Evolutionary conservation across 2,329 filamentous ascomycete species (phyloP).

Genomic region (Penicillium sclerotigenum): DNA sequence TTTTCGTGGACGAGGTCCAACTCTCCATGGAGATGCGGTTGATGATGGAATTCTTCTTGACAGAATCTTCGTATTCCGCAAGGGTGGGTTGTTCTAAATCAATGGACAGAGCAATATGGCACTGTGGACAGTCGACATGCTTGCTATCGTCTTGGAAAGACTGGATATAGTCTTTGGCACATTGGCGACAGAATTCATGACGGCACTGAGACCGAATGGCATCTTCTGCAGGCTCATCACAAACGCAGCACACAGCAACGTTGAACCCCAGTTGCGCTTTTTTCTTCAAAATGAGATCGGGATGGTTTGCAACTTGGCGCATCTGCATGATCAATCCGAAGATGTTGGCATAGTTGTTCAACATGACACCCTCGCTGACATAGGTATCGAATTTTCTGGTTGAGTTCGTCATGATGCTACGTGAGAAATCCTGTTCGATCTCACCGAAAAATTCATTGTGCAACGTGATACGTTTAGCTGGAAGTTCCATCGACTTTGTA

Average conservation of each 20-base stretch:
- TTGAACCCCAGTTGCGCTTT: conserved; percentile 83
- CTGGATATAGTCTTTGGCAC: conserved; percentile 74
- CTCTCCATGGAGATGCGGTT: conserved; percentile 99
- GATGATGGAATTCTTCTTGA: conserved; percentile 97
- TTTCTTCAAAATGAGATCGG: conserved; percentile 89
- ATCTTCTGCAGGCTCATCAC: conserved; percentile 93
- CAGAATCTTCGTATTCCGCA: conserved; percentile 78
- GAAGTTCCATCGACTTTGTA: conserved; percentile 91
- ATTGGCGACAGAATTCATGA: conserved; percentile 85
- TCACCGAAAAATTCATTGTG: conserved; percentile 96
- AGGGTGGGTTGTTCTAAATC: conserved; percentile 95
- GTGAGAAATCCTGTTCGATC: conserved; percentile 91
- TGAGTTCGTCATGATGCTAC: conserved; percentile 90
- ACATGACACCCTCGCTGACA: conserved; percentile 85
- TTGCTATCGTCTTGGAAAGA: conserved; percentile 64
- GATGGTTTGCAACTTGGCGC: conserved; percentile 95
- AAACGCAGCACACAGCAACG: conserved; percentile 86
- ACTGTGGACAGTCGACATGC: conserved; percentile 71
- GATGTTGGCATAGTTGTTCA: conserved; percentile 98
- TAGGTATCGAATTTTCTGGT: conserved; percentile 92
- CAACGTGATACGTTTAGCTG: conserved; percentile 87
- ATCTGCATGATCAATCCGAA: conserved; percentile 99
- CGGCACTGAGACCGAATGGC: conserved; percentile 87
- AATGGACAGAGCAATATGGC: conserved; percentile 84
- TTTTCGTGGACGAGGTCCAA: conserved; percentile 97